phyloP scores from a whole-genome alignment of 768 basidiomycete species.

The Macrolepiota fuliginosa region DNA sequence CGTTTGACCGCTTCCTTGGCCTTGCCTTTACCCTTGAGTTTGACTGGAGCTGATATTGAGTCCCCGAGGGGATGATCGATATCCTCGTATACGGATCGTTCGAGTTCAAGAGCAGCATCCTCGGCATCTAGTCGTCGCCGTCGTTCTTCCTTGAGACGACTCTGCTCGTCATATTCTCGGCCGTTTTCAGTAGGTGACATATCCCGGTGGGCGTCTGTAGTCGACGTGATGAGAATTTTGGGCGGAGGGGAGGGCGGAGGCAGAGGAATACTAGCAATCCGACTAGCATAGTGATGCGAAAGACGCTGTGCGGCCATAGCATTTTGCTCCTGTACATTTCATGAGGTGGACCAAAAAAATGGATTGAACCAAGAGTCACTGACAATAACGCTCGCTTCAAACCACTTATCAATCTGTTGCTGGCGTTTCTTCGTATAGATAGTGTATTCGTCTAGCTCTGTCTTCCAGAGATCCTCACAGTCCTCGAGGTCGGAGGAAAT shows the following conservation, averaged over 20 bases:
- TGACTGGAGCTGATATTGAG: slow-evolving; percentile 8
- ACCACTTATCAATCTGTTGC: slow-evolving; percentile 71
- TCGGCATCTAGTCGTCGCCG: slow-evolving; percentile 35
- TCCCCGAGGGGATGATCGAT: slow-evolving; percentile 7
- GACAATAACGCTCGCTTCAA: slow-evolving; percentile 66
- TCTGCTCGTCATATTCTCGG: slow-evolving; percentile 27
- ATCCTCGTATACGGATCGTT: slow-evolving; percentile 51
- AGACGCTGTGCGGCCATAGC: slow-evolving; percentile 55
- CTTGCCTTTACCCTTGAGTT: slow-evolving; percentile 37
- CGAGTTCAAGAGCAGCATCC: slow-evolving; percentile 56
- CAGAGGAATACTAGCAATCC: slow-evolving; percentile 44
- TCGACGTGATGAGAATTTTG: slow-evolving; percentile 9
- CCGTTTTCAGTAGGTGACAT: slow-evolving; percentile 21
- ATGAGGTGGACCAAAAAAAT: slow-evolving; percentile 9
- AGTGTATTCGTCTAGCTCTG: slow-evolving; percentile 66
- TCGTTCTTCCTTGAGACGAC: slow-evolving; percentile 20
- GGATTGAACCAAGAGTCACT: slow-evolving; percentile 18
- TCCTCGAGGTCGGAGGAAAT: slow-evolving; percentile 81
- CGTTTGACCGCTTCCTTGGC: slow-evolving; percentile 50
- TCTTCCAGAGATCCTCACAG: slow-evolving; percentile 73
- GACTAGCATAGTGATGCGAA: slow-evolving; percentile 55
- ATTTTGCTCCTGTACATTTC: slow-evolving; percentile 62
- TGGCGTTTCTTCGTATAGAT: slow-evolving; percentile 72
- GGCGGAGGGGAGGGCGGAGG: slow-evolving; percentile 31
- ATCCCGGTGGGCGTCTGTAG: not conserved